phyloP scores from a whole-genome alignment of 169 alveolate genomes.

The Toxoplasma gondii region DNA sequence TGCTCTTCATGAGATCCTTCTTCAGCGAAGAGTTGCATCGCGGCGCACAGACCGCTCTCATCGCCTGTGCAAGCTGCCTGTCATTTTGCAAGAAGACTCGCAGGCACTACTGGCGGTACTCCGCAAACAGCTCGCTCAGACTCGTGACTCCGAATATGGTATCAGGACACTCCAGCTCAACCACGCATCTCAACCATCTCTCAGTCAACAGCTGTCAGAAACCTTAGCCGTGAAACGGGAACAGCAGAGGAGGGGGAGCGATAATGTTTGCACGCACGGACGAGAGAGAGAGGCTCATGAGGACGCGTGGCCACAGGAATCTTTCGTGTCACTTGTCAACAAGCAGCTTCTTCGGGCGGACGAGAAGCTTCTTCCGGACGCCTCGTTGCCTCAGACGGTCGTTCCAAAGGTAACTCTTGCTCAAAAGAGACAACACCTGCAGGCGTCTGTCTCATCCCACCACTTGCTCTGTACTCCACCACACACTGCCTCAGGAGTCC shows the following conservation, averaged over 20 bases:
- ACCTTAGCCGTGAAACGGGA: neutral
- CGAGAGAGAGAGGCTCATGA: too few relatives aligned
- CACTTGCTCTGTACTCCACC: neutral
- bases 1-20: neutral
- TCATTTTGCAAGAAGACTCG: neutral
- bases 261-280: neutral
- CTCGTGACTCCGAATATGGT: neutral
- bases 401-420: neutral
- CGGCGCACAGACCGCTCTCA: neutral
- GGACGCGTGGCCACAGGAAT: too few relatives aligned
- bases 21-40: neutral
- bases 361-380: neutral
- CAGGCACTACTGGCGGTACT: neutral
- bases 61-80: neutral
- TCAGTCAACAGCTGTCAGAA: neutral
- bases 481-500: neutral
- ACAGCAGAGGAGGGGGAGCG: neutral
- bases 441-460: neutral
- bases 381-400: neutral
- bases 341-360: neutral
- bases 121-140: neutral
- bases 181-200: too few relatives aligned
- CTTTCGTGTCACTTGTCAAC: neutral
- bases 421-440: neutral
- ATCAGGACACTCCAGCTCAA: neutral